Base-by-base conservation (phyloP, 2,329 filamentous ascomycete species). In the Diaporthe eres region DNA sequence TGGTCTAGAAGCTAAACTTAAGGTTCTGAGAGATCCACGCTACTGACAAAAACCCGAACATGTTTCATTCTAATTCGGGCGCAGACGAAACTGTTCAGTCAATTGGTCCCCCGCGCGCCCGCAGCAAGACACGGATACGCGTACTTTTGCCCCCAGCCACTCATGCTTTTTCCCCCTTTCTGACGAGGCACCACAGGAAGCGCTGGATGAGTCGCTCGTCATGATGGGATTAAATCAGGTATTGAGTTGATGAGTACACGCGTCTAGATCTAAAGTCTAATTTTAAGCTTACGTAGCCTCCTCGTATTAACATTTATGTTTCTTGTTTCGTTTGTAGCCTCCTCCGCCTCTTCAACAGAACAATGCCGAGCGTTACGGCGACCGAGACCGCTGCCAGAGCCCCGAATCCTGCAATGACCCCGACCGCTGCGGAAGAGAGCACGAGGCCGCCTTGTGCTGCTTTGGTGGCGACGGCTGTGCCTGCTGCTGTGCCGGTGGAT, bases 61-160 rank as follows among this genome's bases (percentile, higher is more conserved):
- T 13, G 65, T 70, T 70, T 55, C 65, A 55, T 55, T 70, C 65
- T 70, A 70, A 55, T 28, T 55, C 5, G n/a, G 49, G 65, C 65
- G 28, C 49, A 22, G 34, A 53, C 31, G 47, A 68, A 53, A 4
- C 37, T 13, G 37, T 39, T 13, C 37, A 39, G 37, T 68, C 49
- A 28, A 31, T 31, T 3, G 10, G 65, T 13, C n/a, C 19, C 25
- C 25, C 12, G 22, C n/a, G 2, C 22, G 44, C 49, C 19, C 8
- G 31, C 22, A 13, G 22, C 34, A 25, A 2, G 4, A 42, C 34
- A 19, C 22, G n/a, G 53, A 15, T 39, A 37, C 63, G 44, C 63
- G 65, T 25, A 39, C 19, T 15, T 25, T 37, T 15, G 22, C 44
- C 3, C 15, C 31, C 31, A 10, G 22, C 5, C 12, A 25, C 4